Evolutionary conservation across 2,329 filamentous ascomycete genomes (phyloP), one percentile per base, ranked within the genome.

Genomic region (Aurifilum marmelostoma): DNA sequence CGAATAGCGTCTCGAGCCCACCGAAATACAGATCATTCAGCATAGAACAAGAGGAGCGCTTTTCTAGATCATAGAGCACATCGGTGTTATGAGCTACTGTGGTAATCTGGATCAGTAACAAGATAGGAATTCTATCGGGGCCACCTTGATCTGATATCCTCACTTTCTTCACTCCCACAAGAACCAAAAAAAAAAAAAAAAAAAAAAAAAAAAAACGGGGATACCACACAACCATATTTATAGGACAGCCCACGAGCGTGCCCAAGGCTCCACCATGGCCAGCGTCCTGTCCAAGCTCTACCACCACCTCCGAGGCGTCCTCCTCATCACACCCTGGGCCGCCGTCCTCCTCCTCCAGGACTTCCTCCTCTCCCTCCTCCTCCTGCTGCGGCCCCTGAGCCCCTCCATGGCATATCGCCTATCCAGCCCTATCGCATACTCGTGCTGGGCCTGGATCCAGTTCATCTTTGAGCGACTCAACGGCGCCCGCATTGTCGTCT

Each of bases 401-500:
- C 87, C 87, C 2, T 79, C 83, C 54, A 73, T 80, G 56, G 83
- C 85, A 65, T 89, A 89, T 77, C 73, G 85, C 72, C 72, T 81
- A 52, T 88, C 87, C 8, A 90, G 87, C 27, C 74, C 74, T 47
- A 81, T 89, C 70, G 88, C 87, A 52, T 81, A 76, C 72, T 81
- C 82, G 9, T 83, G 87, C 66, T 90, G 86, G 87, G 77, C 76
- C 68, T 87, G 84, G 80, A 84, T 90, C 69, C 87, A 89, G 75
- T 69, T 74, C 72, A 84, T 89, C 70, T 90, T 89, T 74, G 84
- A 85, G 70, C 73, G 75, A 47, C 74, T 79, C 76, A 89, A 89
- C 73, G 82, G 82, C 52, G 87, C 85, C 54, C 72, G 77, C 66
- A 87, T 90, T 72, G 81, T 81, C 50, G 77, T 84, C 39, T 86